Percentiles rank a stretch among this genome's conserved stretches.
Conservation (phyloP, 495 filamentous ascomycete species). For the Aspergillus leporis region DNA sequence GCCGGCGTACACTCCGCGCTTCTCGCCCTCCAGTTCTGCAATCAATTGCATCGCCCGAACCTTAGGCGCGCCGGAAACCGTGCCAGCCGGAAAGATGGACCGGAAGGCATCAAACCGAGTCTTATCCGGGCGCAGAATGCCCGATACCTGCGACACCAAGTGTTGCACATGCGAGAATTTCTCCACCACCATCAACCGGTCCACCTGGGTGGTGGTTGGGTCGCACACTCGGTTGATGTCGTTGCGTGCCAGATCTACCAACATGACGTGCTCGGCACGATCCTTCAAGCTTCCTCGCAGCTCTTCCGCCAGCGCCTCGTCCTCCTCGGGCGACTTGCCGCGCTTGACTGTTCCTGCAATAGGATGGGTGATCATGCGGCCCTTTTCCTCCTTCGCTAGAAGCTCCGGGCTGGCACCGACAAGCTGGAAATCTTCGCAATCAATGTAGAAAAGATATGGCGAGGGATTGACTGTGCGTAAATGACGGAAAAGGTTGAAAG, state of each 20-base stretch:
- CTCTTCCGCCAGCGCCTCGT: constrained; percentile 74
- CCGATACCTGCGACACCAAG: constrained; percentile 91
- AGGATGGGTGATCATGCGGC: constrained; percentile 91
- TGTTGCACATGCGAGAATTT: constrained; percentile 97
- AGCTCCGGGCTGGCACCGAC: constrained; percentile 93
- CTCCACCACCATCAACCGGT: constrained; percentile 93
- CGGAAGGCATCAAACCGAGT: constrained; percentile 95
- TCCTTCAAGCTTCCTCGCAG: constrained; percentile 84
- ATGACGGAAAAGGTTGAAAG: constrained; percentile 98
- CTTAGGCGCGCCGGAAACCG: constrained; percentile 92
- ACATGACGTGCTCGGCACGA: constrained; percentile 97
- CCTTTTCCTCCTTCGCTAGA: constrained; percentile 84
- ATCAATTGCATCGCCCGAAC: constrained; percentile 96
- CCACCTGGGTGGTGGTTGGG: constrained; percentile 81
- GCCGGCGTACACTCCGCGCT: constrained; percentile 94
- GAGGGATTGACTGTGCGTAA: constrained; percentile 94
- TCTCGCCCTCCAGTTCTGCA: constrained; percentile 89
- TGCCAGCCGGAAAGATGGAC: constrained; percentile 94
- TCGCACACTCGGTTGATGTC: constrained; percentile 97
- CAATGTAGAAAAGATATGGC: constrained; percentile 94
- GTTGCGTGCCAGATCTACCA: constrained; percentile 96
- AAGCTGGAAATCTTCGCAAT: constrained; percentile 88
- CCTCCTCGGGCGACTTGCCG: constrained; percentile 76
- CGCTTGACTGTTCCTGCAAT: constrained; percentile 94
- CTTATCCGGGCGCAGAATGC: constrained; percentile 75